Conservation (phyloP, 257 asterid genomes). For the Solanum arcanum region DNA sequence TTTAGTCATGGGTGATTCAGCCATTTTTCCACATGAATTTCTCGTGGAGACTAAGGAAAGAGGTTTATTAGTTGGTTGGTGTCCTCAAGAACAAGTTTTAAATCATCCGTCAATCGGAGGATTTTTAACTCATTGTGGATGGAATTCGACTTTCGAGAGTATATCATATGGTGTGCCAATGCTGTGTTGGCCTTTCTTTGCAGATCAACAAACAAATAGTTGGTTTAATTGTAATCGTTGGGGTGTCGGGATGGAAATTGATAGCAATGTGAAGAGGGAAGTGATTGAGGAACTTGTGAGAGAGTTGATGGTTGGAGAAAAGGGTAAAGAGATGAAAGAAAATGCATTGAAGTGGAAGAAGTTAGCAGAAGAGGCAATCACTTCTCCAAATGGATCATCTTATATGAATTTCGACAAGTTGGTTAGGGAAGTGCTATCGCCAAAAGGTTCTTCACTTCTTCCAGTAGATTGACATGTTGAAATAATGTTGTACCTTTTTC, state of each 20-base stretch:
- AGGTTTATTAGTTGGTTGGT: conserved; percentile 14
- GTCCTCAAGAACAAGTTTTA: conserved; percentile 13
- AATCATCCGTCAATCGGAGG: conserved; percentile 12
- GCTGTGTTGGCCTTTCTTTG: conserved; percentile 17
- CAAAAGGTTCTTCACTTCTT: neutral
- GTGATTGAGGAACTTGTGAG: conserved; percentile 9
- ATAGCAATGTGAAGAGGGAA: conserved; percentile 5
- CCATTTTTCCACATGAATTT: conserved; percentile 13
- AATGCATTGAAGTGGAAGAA: conserved; percentile 10
- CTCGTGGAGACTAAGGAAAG: conserved; percentile 4
- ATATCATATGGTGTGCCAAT: conserved; percentile 12
- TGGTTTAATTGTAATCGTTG: conserved; percentile 6
- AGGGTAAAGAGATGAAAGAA: conserved; percentile 6
- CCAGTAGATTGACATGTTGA: neutral
- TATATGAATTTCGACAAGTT: conserved; percentile 7
- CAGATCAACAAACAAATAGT: conserved; percentile 12
- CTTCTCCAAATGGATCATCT: neutral
- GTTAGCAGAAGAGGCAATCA: conserved; percentile 1
- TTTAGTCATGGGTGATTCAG: conserved; percentile 8
- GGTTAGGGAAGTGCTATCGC: neutral
- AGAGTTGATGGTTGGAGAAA: conserved; percentile 11
- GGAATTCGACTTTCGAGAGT: conserved; percentile 16
- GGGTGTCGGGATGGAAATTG: conserved; percentile 16
- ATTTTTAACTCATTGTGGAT: conserved; percentile 16
- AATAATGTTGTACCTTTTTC: neutral